Percentiles rank a stretch among this genome's conserved stretches.
These are phyloP conservation scores for Cordyceps fumosorosea DNA, from an alignment of 2,329 filamentous ascomycete species.

Conservation along the genomic window DNA sequence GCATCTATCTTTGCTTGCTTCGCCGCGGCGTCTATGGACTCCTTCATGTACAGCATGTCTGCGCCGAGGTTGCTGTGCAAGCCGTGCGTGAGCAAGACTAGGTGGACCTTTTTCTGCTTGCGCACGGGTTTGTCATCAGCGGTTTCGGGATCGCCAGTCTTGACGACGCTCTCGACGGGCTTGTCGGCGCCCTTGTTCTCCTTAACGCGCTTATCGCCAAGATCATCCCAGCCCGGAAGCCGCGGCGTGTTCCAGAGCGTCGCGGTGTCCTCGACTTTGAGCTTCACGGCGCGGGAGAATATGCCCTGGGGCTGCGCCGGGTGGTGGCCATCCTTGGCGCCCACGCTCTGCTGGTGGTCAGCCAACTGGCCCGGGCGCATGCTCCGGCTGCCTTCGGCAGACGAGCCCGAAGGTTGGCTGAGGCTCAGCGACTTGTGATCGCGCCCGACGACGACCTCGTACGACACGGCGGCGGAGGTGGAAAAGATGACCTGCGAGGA, in stretches of 20 bases:
- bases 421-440: slow-evolving; percentile 77
- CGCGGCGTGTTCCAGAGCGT: slow-evolving; percentile 89
- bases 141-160: slow-evolving; percentile 27
- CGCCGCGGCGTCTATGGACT: slow-evolving; percentile 84
- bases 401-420: slow-evolving; percentile 41
- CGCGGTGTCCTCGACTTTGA: slow-evolving; percentile 82
- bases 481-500: slow-evolving; percentile 93
- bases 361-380: slow-evolving; percentile 65
- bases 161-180: slow-evolving; percentile 27
- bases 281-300: slow-evolving; percentile 71
- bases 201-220: slow-evolving; percentile 25
- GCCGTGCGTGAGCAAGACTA: slow-evolving; percentile 90
- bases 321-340: slow-evolving; percentile 52
- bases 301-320: slow-evolving; percentile 64
- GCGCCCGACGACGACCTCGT: slow-evolving; percentile 77
- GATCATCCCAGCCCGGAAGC: slow-evolving; percentile 59
- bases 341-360: slow-evolving; percentile 64
- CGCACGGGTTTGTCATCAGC: slow-evolving; percentile 24
- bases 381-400: slow-evolving; percentile 39
- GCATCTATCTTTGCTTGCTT: slow-evolving; percentile 66
- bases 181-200: slow-evolving; percentile 22
- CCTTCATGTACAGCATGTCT: slow-evolving; percentile 95
- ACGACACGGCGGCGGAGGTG: slow-evolving; percentile 76
- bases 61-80: slow-evolving; percentile 92
- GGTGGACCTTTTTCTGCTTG: slow-evolving; percentile 73